Conservation (phyloP, 352 stramenopile genomes). For the Phytophthora foliorum region DNA sequence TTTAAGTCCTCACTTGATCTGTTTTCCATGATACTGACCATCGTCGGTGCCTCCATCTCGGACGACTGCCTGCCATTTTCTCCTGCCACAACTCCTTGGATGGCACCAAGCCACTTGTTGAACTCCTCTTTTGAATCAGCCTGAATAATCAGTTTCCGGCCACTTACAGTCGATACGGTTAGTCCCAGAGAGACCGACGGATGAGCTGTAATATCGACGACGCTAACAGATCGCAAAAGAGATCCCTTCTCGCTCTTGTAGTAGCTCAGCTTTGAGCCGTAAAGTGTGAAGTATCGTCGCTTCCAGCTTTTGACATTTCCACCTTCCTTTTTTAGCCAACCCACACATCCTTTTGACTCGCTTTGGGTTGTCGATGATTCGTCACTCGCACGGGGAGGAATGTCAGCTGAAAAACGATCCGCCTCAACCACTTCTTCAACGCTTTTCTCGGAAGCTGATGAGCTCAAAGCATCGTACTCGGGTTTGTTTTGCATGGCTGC, state of each 20-base stretch:
- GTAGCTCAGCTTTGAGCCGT: slow-evolving; percentile 75
- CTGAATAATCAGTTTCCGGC: slow-evolving; percentile 65
- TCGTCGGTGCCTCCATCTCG: slow-evolving; percentile 14
- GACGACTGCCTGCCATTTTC: slow-evolving; percentile 13
- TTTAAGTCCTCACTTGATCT: slow-evolving; percentile 36
- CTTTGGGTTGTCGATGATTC: slow-evolving; percentile 20
- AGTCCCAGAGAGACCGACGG: slow-evolving; percentile 53
- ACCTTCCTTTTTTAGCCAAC: slow-evolving; percentile 81
- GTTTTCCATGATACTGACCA: slow-evolving; percentile 16
- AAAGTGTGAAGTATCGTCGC: slow-evolving; percentile 78
- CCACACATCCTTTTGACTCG: slow-evolving; percentile 51
- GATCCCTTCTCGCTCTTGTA: slow-evolving; percentile 78
- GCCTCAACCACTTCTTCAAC: slow-evolving; percentile 19
- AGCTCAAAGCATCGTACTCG: slow-evolving; percentile 35
- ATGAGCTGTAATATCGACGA: slow-evolving; percentile 48
- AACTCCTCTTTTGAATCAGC: slow-evolving; percentile 76
- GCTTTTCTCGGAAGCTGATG: slow-evolving; percentile 25
- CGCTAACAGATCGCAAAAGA: slow-evolving; percentile 55
- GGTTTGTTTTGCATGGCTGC: slow-evolving; percentile 63
- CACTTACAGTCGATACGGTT: slow-evolving; percentile 50
- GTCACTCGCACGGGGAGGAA: slow-evolving; percentile 29
- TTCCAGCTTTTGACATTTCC: slow-evolving; percentile 79
- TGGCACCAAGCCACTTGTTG: slow-evolving; percentile 61
- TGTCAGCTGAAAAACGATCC: slow-evolving; percentile 11
- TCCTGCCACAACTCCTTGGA: slow-evolving; percentile 44